These are phyloP conservation scores for Yarrowia hollandica DNA, from an alignment of 805 yeast species.

Conservation along the genomic window DNA sequence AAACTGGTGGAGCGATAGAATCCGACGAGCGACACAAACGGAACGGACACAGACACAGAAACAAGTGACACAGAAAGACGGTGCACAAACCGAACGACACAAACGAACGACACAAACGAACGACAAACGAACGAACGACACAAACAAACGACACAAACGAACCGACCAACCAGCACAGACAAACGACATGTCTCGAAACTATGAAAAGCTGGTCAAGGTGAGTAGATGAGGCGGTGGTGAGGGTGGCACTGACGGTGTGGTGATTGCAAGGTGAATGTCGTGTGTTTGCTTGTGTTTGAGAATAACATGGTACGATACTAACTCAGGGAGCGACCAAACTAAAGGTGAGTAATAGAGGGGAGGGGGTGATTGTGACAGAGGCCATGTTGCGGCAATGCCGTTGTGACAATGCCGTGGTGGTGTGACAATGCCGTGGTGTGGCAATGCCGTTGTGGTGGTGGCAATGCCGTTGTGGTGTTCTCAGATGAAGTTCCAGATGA, in stretches of 20 bases:
- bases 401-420: no score
- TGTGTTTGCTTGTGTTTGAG: no score
- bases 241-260: not conserved
- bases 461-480: no score
- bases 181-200: constrained; percentile 20
- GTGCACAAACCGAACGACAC: no score
- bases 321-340: constrained; percentile 29
- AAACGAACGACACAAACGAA: not conserved
- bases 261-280: no score
- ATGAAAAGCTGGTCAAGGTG: constrained; percentile 29
- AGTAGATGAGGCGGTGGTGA: not conserved
- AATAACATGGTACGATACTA: no score
- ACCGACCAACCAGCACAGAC: not conserved
- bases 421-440: no score
- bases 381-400: no score
- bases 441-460: no score
- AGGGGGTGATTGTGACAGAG: not conserved
- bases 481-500: no score
- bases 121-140: not conserved
- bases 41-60: not conserved
- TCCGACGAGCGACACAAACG: not conserved
- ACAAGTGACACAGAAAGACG: not conserved
- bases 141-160: not conserved
- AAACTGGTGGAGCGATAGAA: no score
- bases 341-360: constrained; percentile 21